phyloP scores from a whole-genome alignment of 2,329 filamentous ascomycete species.

The Coniochaeta hoffmannii region DNA sequence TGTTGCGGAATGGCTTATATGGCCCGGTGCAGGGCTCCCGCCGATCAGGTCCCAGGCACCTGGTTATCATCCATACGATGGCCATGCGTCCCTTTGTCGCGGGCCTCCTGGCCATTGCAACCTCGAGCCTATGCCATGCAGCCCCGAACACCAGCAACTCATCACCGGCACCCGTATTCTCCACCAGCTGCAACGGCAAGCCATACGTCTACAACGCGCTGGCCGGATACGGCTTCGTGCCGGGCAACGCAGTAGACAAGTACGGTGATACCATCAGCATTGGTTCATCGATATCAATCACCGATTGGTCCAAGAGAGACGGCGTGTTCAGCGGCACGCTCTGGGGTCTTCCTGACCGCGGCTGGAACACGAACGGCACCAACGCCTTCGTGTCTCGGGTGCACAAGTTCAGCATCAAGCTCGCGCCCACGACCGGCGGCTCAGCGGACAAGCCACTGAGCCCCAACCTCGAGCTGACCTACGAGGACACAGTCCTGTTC shows the following conservation, averaged over 20 bases:
- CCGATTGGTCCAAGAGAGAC: slow-evolving; percentile 48
- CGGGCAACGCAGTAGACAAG: slow-evolving; percentile 53
- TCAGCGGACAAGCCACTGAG: slow-evolving; percentile 42
- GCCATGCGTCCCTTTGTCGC: background rate
- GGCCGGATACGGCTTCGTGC: slow-evolving; percentile 57
- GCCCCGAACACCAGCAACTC: background rate
- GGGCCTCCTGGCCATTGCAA: background rate
- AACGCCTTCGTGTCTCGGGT: slow-evolving; percentile 60
- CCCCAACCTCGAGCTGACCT: slow-evolving; percentile 55
- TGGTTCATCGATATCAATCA: slow-evolving; percentile 58
- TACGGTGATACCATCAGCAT: slow-evolving; percentile 63
- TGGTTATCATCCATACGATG: background rate
- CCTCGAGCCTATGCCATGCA: background rate
- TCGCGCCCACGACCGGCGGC: slow-evolving; percentile 43
- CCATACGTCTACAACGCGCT: slow-evolving; percentile 60
- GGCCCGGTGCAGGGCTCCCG: background rate
- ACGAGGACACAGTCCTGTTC: slow-evolving; percentile 58
- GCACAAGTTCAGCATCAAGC: slow-evolving; percentile 57
- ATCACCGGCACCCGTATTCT: background rate
- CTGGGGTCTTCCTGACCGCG: slow-evolving; percentile 59
- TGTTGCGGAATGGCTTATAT: background rate
- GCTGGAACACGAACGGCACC: slow-evolving; percentile 69
- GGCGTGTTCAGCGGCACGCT: slow-evolving; percentile 53
- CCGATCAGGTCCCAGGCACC: background rate
- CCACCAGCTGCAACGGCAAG: slow-evolving; percentile 47